Base-by-base conservation (phyloP, 2,329 filamentous ascomycete genomes). In the Cytospora mali region DNA sequence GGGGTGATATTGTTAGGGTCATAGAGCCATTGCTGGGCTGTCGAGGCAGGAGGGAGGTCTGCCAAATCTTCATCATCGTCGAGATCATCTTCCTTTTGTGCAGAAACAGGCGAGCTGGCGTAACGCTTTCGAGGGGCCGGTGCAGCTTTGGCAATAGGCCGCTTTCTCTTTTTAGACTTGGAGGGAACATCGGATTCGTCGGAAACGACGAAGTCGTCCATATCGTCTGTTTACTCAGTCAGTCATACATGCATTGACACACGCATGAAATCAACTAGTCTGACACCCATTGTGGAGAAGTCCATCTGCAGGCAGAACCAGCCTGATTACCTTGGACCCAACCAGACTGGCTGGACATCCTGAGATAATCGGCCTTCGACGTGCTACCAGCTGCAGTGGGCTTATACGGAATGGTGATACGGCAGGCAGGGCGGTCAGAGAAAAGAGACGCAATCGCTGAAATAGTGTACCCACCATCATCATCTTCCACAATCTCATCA, bases 191-290 rank as follows among this genome's bases (percentile, higher is more conserved):
- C 93, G 0, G 92, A 94, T 49, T 96, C 92, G 70, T 97, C 93
- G 0, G 90, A 87, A 5, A 90, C 93, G 27, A 98, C 81, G 70
- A 98, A 98, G 73, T 97, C 91, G 65, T 89, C 92, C 79, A 96
- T 86, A 59, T 95, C 91, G 76, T 82, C 79, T 84, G 55, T 1
- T n/a, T 52, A 3, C 21, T n/a, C 35, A 28, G 14, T 42, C 42
- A 52, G 59, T 69, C 35, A 72, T 46, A 18, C 5, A 11, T 46
- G 11, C 42, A 13, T 21, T 11, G 42, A 11, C n/a, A 46, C n/a
- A 9, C 23, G 42, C n/a, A n/a, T 10, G n/a, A 13, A 10, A 46
- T n/a, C 42, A 14, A 4, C 35, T 18, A 33, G 35, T 16, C 35
- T 6, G 13, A 39, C 35, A 39, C 14, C 29, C 29, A 31, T 5